Evolutionary conservation across 2,329 filamentous ascomycete genomes (phyloP), one percentile per base, ranked within the genome.

Genomic region (Biscogniauxia mediterranea): DNA sequence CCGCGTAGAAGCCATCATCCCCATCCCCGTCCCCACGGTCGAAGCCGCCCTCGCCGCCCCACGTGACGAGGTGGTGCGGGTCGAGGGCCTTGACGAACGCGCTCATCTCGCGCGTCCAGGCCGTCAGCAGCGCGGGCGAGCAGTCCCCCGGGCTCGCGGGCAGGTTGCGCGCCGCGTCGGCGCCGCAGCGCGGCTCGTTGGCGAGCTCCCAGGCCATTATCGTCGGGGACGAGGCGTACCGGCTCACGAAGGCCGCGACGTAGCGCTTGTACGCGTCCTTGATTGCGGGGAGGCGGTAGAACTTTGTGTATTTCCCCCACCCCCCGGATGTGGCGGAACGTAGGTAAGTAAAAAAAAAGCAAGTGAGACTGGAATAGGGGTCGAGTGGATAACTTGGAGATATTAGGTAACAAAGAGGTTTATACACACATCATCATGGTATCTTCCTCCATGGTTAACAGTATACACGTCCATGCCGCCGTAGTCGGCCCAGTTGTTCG

Each of bases 401-500:
- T 32, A 9, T 32, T 4, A 32, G n/a, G 23, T 21, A 20, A 8
- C 50, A 26, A 20, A 2, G 19, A 1, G 1, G 21, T 7, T 13
- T 6, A 20, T 23, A 70, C 76, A 60, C 63, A 78, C 78, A 59
- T 83, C 80, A 60, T 83, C 55, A 85, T 83, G 15, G 78, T 77
- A 84, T 23, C 73, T 72, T 1, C 80, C 80, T 0, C 82, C 82
- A 0, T 83, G 76, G 60, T 85, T 84, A n/a, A 81, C 76, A 0
- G 83, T 85, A 63, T 85, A 86, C 0, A 85, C 79, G 38, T 85
- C 83, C 71, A 89, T 89, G 38, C 88, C 87, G 19, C 87, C 88
- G 32, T 88, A 89, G 69, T 90, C 88, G 54, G 78, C 78, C 87
- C 87, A 91, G 75, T 90, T 85, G 75, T 90, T 90, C 59, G 89